Evolutionary conservation across 1,284 basidiomycete species (phyloP).

Genomic region (Ceratobasidium sp.): DNA sequence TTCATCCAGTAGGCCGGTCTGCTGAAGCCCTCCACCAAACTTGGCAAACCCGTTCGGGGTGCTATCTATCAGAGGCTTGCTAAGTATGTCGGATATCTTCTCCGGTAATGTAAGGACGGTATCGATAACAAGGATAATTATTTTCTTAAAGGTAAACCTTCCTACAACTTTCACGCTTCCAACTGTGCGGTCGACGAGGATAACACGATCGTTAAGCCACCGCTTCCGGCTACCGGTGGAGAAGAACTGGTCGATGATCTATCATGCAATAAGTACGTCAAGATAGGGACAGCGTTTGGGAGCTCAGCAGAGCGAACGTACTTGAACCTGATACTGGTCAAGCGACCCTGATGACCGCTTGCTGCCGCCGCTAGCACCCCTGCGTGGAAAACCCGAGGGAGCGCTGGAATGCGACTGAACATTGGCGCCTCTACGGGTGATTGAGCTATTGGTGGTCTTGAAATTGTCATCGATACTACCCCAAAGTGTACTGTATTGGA

Average conservation of each 20-base stretch:
- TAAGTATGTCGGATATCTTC: slow-evolving; percentile 14
- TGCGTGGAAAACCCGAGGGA: not conserved
- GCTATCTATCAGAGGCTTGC: not conserved
- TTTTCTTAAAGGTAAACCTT: not conserved
- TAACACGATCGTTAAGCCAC: not conserved
- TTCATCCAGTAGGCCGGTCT: not conserved
- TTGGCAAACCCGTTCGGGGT: slow-evolving; percentile 15
- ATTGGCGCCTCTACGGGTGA: not conserved
- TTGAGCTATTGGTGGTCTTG: not conserved
- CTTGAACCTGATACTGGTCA: not conserved
- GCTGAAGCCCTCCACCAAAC: slow-evolving; percentile 7
- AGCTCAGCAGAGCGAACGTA: not conserved
- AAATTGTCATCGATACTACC: not conserved
- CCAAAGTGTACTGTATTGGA: not conserved
- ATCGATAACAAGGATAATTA: slow-evolving; percentile 26
- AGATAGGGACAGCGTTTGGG: not conserved
- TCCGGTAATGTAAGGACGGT: not conserved
- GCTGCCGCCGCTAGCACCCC: not conserved
- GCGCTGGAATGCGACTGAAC: not conserved
- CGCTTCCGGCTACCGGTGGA: not conserved
- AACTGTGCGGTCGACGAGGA: slow-evolving; percentile 12
- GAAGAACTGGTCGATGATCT: slow-evolving; percentile 16
- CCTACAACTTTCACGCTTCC: not conserved
- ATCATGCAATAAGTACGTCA: not conserved
- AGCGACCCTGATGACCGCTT: not conserved